Evolutionary conservation across 228 moss, liverwort and hornwort species (phyloP), one percentile per base, ranked within the genome.

Genomic region (Sphagnum magellanicum): DNA sequence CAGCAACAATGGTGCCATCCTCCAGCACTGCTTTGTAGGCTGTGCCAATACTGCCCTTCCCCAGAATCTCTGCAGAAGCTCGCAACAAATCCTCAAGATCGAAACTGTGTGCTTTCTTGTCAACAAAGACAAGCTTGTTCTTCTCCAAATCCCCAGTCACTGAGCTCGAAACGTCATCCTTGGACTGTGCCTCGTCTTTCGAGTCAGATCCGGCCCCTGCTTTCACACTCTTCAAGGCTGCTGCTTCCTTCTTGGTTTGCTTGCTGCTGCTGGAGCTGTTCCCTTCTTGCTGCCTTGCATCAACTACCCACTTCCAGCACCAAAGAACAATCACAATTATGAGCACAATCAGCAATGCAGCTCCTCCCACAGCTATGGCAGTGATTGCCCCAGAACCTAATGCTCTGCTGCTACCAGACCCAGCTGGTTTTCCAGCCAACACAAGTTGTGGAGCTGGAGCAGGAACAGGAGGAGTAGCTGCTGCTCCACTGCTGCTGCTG

Each of bases 1-100:
- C 85, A 5, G 82, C 89, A 68, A 91, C 84, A 9, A 81, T 61
- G 7, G 74, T 68, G 8, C 91, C 94, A 58, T 72, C 82, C 46
- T 88, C 94, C 68, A 94, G 57, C 48, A 91, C 87, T 0, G 91
- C 94, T 73, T 89, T 91, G 78, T 91, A 94, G 6, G 91, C 91
- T 11, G 91, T 94, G 0, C 94, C 94, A 55, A 94, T 79, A 60
- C 88, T 91, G 0, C 94, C 94, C 70, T 94, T 94, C 6, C 94
- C 94, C 53, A 94, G 70, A 61, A 94, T 88, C 71, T 94, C 94
- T 0, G 94, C 94, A 0, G 94, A 91, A 50, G 94, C 89, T 10
- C 94, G 79, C 7, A 94, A 60, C 52, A 94, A 75, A 70, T 91
- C 88, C 68, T 94, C 94, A 16, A 94, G 72, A 69, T 87, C 87